phyloP scores from a whole-genome alignment of 2,329 filamentous ascomycete genomes.

The Thielaviopsis populi region DNA sequence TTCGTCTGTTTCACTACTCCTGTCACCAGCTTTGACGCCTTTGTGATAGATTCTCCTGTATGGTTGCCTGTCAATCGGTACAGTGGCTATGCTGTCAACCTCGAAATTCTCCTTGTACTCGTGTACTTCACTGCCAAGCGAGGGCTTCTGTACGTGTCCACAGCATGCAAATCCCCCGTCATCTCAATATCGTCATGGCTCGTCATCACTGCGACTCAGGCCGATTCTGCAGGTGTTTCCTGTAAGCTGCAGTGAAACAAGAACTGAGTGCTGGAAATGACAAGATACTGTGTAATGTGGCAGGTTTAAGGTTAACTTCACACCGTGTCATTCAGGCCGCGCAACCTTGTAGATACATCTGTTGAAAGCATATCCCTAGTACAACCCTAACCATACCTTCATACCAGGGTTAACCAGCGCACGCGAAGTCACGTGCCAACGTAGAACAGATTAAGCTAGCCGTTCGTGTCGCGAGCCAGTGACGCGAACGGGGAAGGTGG shows the following conservation, averaged over 20 bases:
- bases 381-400: neutral
- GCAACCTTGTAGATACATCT: no score
- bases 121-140: neutral
- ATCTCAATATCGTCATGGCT: neutral
- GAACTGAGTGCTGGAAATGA: neutral
- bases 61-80: neutral
- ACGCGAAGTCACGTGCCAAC: conserved; percentile 10
- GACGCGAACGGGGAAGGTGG: neutral
- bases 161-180: neutral
- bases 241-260: neutral
- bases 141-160: no score
- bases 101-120: neutral
- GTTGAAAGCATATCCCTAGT: no score
- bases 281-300: neutral
- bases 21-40: neutral
- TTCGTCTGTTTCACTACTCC: neutral
- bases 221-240: neutral
- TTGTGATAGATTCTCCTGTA: neutral
- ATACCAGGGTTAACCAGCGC: neutral
- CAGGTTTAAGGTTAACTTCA: neutral
- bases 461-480: neutral
- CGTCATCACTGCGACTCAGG: neutral
- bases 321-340: neutral
- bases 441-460: neutral
- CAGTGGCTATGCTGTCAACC: neutral